Conservation (phyloP, 1,139 yeast species). For the Saccharomyces uvarum region DNA sequence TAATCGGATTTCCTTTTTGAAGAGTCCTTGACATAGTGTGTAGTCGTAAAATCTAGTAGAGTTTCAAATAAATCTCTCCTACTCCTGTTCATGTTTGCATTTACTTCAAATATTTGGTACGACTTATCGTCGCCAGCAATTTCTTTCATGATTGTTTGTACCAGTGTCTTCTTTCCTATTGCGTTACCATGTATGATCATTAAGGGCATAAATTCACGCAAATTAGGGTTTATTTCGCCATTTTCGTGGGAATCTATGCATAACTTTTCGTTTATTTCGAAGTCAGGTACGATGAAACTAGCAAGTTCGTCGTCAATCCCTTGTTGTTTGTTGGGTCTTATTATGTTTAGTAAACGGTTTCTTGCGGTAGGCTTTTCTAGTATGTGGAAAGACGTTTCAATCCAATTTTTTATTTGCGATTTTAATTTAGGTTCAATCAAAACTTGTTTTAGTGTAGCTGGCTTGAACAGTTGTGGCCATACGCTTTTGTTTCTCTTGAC, state of each 20-base stretch:
- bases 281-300: conserved; percentile 39
- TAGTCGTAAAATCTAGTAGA: conserved; percentile 74
- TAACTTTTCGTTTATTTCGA: conserved; percentile 22
- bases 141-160: conserved; percentile 61
- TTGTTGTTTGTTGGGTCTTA: conserved; percentile 12
- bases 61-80: conserved; percentile 59
- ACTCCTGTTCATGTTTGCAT: conserved; percentile 64
- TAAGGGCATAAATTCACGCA: conserved; percentile 46
- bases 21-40: conserved; percentile 60
- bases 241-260: conserved; percentile 25
- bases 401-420: conserved; percentile 40
- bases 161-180: conserved; percentile 69
- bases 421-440: conserved; percentile 30
- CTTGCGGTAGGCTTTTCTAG: conserved; percentile 36
- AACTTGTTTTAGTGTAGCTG: conserved; percentile 35
- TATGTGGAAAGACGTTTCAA: conserved; percentile 41
- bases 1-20: conserved; percentile 35
- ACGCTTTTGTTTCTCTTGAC: conserved; percentile 1
- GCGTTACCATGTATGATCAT: conserved; percentile 70
- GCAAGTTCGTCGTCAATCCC: conserved; percentile 31
- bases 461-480: conserved; percentile 45
- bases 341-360: conserved; percentile 29
- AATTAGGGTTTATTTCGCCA: conserved; percentile 19
- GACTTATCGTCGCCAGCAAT: conserved; percentile 39
- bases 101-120: conserved; percentile 67